These are phyloP conservation scores for Globisporangium solare DNA, from an alignment of 352 stramenopile genomes.

Conservation along the genomic window DNA sequence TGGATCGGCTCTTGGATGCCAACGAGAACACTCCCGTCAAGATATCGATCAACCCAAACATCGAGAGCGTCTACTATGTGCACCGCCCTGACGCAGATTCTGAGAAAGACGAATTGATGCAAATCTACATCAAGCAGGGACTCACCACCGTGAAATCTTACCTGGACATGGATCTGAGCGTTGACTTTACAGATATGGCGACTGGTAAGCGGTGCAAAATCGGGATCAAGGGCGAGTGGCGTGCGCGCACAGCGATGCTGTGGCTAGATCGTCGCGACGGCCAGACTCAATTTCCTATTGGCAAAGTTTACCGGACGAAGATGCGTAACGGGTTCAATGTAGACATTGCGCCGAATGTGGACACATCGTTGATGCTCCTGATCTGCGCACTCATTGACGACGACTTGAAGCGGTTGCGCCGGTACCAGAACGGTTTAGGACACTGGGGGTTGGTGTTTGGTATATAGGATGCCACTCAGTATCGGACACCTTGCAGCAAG, in stretches of 20 bases:
- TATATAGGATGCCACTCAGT: no score
- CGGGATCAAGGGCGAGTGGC: conserved; percentile 7
- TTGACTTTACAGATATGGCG: conserved; percentile 9
- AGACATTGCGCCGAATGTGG: conserved; percentile 2
- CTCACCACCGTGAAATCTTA: neutral
- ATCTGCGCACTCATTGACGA: neutral
- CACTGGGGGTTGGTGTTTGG: no score
- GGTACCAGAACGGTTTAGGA: no score
- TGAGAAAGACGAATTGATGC: neutral
- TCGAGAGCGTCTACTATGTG: conserved; percentile 2
- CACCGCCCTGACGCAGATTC: neutral
- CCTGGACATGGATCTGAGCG: conserved; percentile 5
- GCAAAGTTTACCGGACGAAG: conserved; percentile 5
- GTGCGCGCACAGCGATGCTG: neutral
- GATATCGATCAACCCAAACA: neutral
- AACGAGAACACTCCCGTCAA: conserved; percentile 1
- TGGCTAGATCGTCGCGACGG: conserved; percentile 6
- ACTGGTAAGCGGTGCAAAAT: conserved; percentile 8
- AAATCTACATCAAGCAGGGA: conserved; percentile 10
- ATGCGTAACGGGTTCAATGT: conserved; percentile 1
- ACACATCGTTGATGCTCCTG: conserved; percentile 2
- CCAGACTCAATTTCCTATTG: neutral
- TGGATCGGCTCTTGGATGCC: neutral
- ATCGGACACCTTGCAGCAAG: no score
- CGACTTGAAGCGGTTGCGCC: conserved; percentile 1